Evolutionary conservation across 805 yeast genomes (phyloP), one percentile per base, ranked within the genome.

Genomic region (Clavispora phyllophila): DNA sequence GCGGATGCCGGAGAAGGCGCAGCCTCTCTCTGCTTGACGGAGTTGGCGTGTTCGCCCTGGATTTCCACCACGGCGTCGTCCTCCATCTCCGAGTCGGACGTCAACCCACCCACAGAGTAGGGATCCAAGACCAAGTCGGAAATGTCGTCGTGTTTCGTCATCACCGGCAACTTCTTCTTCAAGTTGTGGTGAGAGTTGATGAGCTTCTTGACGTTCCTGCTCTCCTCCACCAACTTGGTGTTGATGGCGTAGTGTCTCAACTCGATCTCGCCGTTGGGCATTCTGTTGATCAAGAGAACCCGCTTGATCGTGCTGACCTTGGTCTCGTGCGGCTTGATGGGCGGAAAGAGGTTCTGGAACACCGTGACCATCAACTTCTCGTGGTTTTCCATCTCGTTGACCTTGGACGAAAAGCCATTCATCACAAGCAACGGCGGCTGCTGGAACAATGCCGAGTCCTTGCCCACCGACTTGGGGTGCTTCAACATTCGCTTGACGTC

Each of bases 321-420:
- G 15, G 95, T 85, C 44, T 71, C 66, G 50, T 87, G 87, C 3
- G 96, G 97, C 45, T 88, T 84, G 51, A 93, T 83, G 17, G 99
- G 87, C 6, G 99, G 99, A 63, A 91, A 87, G 79, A 93, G 81
- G 66, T 88, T 89, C 66, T 93, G 99, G 68, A 93, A 87, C 70
- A 89, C 81, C 3, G 97, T 87, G 24, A 95, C 80, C 43, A 89
- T 62, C 47, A 91, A 73, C 55, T 88, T 87, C 61, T 91, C 98
- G 51, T 82, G 81, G 28, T 79, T 75, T 28, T 72, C 77, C 17
- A 83, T 79, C 43, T 76, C 79, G 40, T 74, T 70, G 33, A 87
- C 83, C 42, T 83, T 82, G 31, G 70, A 69, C 45, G 52, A 53
- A 61, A 93, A 93, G n/a, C 96, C 96, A 63, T 93, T 91, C 73